Percentiles rank a stretch among this genome's conserved stretches.
Conservation (phyloP, 768 basidiomycete species). For the Lanmaoa rubissima region DNA sequence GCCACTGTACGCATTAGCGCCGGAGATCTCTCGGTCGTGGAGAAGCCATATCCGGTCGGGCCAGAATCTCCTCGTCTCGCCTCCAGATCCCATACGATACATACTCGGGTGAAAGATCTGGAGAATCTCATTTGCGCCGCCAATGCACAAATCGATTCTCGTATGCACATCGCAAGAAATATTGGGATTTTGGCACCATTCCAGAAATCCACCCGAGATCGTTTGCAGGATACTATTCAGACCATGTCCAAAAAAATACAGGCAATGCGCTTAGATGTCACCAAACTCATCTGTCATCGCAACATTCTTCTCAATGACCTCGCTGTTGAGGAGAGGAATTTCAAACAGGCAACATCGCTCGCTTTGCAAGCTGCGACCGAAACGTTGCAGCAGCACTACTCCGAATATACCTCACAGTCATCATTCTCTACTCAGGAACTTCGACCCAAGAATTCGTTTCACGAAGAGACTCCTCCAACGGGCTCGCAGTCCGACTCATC, state of each 20-base stretch:
- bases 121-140: constrained; percentile 53
- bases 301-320: constrained; percentile 74
- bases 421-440: constrained; percentile 36
- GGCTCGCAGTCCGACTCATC: constrained; percentile 39
- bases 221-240: constrained; percentile 61
- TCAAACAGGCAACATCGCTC: constrained; percentile 63
- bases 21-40: constrained; percentile 21
- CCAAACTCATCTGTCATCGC: constrained; percentile 71
- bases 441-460: constrained; percentile 11
- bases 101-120: constrained; percentile 62
- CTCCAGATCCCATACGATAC: constrained; percentile 56
- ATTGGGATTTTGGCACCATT: constrained; percentile 87
- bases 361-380: constrained; percentile 74
- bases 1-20: constrained; percentile 48
- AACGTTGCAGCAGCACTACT: constrained; percentile 49
- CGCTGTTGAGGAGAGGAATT: constrained; percentile 63
- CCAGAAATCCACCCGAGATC: constrained; percentile 77
- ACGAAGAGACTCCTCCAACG: constrained; percentile 10
- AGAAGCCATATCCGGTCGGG: constrained; percentile 19
- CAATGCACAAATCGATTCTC: constrained; percentile 60
- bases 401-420: constrained; percentile 32
- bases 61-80: constrained; percentile 28
- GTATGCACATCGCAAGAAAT: constrained; percentile 75
- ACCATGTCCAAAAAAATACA: constrained; percentile 63
- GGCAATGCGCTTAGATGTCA: constrained; percentile 67